Evolutionary conservation across 1,139 yeast species (phyloP), one percentile per base, ranked within the genome.

Genomic region (Magnusiomyces clavatus): DNA sequence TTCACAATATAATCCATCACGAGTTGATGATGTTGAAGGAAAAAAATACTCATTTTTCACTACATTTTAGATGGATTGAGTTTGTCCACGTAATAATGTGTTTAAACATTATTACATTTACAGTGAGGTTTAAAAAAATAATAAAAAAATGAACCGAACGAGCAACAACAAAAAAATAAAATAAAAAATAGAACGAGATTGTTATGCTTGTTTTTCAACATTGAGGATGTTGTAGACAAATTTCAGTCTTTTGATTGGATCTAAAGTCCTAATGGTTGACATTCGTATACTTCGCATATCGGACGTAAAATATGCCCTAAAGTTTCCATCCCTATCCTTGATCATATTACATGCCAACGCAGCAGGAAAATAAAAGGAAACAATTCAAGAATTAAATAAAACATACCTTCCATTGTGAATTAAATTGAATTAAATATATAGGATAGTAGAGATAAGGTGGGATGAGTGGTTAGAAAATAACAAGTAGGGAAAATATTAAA

Each of bases 371-470:
- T 10, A 29, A 37, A 17, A 29, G 4, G 31, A n/a, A n/a, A n/a
- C n/a, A n/a, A n/a, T 24, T 24, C 8, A 24, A 5, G 31, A 24
- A 24, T 24, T 24, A 8, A 24, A 46, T 46, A 48, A 46, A 41
- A 55, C 63, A 48, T 59, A 61, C 64, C 63, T 60, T 61, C 64
- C 64, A 61, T 61, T 58, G 57, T 56, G 52, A 49, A 52, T 52
- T 42, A 45, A 40, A 46, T 45, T 49, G 49, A 46, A 45, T 44
- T 37, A 44, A 34, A 37, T 37, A 45, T 52, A 39, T 44, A 48
- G 53, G 43, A 47, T 48, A 43, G 46, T 40, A 46, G 45, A 48
- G 48, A 47, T 49, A 46, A 38, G 50, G 46, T 44, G 35, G 49
- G 54, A 49, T 37, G 48, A 34, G 46, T 46, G 50, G 29, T 34